Percentiles rank a stretch among this genome's conserved stretches.
Evolutionary conservation across 2,329 filamentous ascomycete genomes (phyloP).

Genomic region (Penicillium sclerotigenum): DNA sequence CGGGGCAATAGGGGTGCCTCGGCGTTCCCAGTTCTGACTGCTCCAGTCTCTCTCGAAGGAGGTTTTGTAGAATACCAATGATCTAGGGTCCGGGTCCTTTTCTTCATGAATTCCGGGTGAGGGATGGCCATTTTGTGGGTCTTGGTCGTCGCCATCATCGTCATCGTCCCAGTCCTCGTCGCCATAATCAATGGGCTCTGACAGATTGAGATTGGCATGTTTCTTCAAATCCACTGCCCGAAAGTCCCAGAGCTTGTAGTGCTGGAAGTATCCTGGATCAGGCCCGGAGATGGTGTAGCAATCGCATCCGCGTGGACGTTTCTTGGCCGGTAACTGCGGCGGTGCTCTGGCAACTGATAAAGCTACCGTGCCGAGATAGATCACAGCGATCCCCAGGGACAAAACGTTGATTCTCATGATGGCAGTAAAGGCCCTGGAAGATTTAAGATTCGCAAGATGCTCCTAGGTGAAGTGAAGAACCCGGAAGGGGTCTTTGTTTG

Average conservation of each 20-base stretch:
- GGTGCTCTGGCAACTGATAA: background rate
- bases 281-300: slow-evolving; percentile 48
- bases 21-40: slow-evolving; percentile 47
- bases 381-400: background rate
- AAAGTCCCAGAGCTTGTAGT: slow-evolving; percentile 54
- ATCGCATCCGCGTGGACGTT: slow-evolving; percentile 36
- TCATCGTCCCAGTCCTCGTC: slow-evolving; percentile 13
- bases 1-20: slow-evolving; percentile 36
- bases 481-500: background rate
- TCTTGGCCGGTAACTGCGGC: background rate
- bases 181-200: slow-evolving; percentile 18
- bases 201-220: slow-evolving; percentile 18
- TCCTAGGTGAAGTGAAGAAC: background rate
- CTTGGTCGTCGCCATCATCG: slow-evolving; percentile 4
- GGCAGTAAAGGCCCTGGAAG: background rate
- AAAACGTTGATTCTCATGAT: slow-evolving; percentile 11
- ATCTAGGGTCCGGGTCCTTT: slow-evolving; percentile 14
- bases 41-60: slow-evolving; percentile 40
- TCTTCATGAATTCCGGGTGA: background rate
- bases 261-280: slow-evolving; percentile 48
- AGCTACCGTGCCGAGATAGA: slow-evolving; percentile 4
- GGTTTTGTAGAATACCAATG: slow-evolving; percentile 32
- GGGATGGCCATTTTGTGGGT: slow-evolving; percentile 1
- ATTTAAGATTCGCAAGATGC: background rate
- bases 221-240: slow-evolving; percentile 40